Base-by-base conservation (phyloP, 768 basidiomycete species). In the Rhodotorula paludigena region DNA sequence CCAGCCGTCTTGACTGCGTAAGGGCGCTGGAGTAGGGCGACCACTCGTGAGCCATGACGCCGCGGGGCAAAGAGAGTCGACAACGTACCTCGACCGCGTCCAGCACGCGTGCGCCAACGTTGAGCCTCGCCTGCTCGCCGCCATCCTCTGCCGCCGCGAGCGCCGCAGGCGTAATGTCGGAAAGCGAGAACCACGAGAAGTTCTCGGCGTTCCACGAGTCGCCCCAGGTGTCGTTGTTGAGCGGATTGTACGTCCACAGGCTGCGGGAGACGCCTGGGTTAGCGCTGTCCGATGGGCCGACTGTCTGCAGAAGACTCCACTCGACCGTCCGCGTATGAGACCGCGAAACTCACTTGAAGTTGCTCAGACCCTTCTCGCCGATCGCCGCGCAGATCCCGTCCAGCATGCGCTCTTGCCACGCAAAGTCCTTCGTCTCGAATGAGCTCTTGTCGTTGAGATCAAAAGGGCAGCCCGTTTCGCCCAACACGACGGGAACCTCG, bases 381-480 rank as follows among this genome's bases (percentile, higher is more conserved):
- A 96, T 80, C 0, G 81, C 96, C 5, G 86, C 87, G 56, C 94
- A 83, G 82, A 98, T 82, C 0, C 90, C 89, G 74, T 98, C 96
- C 88, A 98, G 90, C 92, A 94, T 94, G 38, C 86, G 82, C 36
- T 84, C 78, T 73, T 98, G 96, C 88, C 86, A 90, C 11, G 75
- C 81, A 78, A 87, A 97, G 76, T 89, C 82, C 44, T 87, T 87
- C 0, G 84, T 83, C 57, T 78, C 73, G 76, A 94, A 88, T 28
- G 21, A n/a, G 25, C 23, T 10, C 58, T 84, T 84, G 45, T 84
- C 80, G 77, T 99, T 97, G 83, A 96, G 85, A 74, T 99, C 96
- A 87, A 98, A 94, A 1, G 94, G 94, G 30, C 97, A 82, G 38
- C 94, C 94, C 69, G 88, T 90, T 78, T 99, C 94, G 28, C 93